Evolutionary conservation across 257 asterid genomes (phyloP), one percentile per base, ranked within the genome.

Genomic region (Solanum gracilifrons): DNA sequence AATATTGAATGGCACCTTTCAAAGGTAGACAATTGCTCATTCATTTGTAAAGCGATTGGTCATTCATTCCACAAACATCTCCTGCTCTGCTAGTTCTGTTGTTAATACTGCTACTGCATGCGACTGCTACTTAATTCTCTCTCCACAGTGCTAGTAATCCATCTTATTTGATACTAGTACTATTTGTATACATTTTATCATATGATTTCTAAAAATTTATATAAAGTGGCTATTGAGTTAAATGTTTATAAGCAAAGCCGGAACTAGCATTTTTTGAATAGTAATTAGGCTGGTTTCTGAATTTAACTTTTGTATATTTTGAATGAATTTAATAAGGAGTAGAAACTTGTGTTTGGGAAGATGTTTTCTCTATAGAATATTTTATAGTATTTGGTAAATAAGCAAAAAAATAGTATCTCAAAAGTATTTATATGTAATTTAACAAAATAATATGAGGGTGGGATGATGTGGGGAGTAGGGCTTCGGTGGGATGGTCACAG

Each of bases 1-100:
- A 83, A 88, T 90, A 89, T 90, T 87, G 92, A 93, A 66, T 87
- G 73, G 77, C 90, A 87, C 90, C 93, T 93, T 92, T 95, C 95
- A 90, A 33, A 90, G 80, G 85, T 91, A 89, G 95, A 92, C 95
- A 94, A 25, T 0, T 8, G 9, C 27, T 43, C 9, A 18, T 46
- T 46, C 68, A 46, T 46, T 18, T 80, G 16, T 27, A 80, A 37
- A 90, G 88, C 85, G 87, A 89, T 87, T 80, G 88, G 27, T 80
- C 64, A 25, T 85, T 85, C 82, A 41, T 87, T 86, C 55, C 20
- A 72, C 87, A 46, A 51, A 48, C 41, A 11, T 62, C 11, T 80
- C 20, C 31, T 7, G 58, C 39, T 29, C 29, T 76, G 58, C 41
- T 27, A 16, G 27, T 80, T 43, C 68, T 80, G 66, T 10, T 37